Conservation (phyloP, 306 rosid genomes). For the Oemleria cerasiformis region DNA sequence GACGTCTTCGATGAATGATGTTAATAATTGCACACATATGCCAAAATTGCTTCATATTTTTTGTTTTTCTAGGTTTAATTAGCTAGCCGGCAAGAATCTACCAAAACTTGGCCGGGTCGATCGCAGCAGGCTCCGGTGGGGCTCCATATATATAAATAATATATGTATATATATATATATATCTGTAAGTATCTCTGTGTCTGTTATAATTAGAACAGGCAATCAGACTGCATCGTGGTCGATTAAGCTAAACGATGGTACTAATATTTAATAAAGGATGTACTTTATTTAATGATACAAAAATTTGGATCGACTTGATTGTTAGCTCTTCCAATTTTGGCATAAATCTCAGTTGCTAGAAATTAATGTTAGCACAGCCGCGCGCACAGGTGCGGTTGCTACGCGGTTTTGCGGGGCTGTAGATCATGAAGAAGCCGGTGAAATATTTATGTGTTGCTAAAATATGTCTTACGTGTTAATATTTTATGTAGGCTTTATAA, state of each 20-base stretch:
- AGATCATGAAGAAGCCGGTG: neutral
- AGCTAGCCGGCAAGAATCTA: neutral
- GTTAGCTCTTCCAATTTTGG: neutral
- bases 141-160: neutral
- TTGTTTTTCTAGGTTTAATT: too few species aligned
- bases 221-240: too few species aligned
- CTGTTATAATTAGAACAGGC: neutral
- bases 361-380: neutral
- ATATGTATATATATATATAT: too few species aligned
- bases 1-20: too few species aligned
- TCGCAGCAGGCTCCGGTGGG: neutral
- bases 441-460: neutral
- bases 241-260: neutral
- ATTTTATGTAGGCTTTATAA: too few species aligned
- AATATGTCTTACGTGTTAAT: too few species aligned
- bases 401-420: neutral
- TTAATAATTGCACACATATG: too few species aligned
- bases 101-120: neutral
- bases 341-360: neutral
- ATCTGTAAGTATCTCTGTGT: neutral
- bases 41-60: too few species aligned
- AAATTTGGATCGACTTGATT: neutral
- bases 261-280: neutral
- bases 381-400: neutral
- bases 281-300: too few species aligned